phyloP scores from a whole-genome alignment of 1,284 basidiomycete genomes.

The Meripilus lineatus region DNA sequence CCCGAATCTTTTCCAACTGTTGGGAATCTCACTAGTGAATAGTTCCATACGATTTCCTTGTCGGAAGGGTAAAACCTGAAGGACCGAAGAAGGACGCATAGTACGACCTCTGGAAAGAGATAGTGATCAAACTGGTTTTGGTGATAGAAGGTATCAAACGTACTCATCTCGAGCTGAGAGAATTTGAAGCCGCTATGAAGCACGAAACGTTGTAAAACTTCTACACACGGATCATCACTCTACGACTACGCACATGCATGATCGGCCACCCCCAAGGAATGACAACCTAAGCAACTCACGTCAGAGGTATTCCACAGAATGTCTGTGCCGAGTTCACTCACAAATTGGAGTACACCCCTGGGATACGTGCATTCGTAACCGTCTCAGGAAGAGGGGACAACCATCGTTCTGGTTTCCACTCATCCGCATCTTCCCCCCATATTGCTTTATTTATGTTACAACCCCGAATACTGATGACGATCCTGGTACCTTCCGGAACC shows the following conservation, averaged over 20 bases:
- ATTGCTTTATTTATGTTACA: conserved; percentile 40
- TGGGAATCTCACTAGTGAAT: conserved; percentile 10
- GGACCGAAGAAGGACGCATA: conserved; percentile 4
- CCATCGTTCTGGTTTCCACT: conserved; percentile 36
- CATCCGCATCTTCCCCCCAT: conserved; percentile 49
- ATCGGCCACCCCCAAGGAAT: conserved; percentile 22
- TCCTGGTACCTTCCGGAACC: conserved; percentile 36
- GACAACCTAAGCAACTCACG: conserved; percentile 19
- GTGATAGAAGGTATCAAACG: conserved; percentile 10
- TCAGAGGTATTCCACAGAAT: background rate
- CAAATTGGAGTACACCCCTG: conserved; percentile 15
- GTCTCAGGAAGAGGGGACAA: conserved; percentile 12
- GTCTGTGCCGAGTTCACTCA: conserved; percentile 5
- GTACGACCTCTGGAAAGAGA: conserved; percentile 11
- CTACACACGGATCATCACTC: background rate
- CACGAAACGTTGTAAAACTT: background rate
- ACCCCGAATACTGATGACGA: conserved; percentile 40
- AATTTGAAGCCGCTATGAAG: conserved; percentile 24
- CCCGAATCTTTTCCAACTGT: conserved; percentile 9
- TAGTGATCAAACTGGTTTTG: background rate
- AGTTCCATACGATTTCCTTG: conserved; percentile 12
- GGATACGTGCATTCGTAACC: conserved; percentile 9
- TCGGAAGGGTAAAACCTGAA: conserved; percentile 9
- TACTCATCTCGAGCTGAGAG: no score
- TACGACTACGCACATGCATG: conserved; percentile 22